These are phyloP conservation scores for Boletus eberwhitei DNA, from an alignment of 768 basidiomycete species.

Conservation along the genomic window DNA sequence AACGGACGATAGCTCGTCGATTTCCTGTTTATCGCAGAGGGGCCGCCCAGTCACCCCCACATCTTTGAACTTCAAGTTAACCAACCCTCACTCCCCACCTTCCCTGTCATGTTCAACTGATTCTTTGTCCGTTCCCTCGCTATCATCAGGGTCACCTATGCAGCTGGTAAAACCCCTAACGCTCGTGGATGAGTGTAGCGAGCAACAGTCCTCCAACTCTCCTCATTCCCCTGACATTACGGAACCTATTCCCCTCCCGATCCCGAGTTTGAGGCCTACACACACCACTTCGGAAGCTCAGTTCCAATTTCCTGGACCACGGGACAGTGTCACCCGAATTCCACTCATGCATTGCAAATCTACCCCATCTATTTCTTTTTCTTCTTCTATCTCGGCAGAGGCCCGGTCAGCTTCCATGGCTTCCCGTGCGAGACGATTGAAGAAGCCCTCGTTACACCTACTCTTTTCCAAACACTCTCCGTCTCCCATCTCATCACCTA, in stretches of 20 bases:
- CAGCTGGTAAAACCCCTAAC: constrained; percentile 37
- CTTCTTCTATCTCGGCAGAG: constrained; percentile 32
- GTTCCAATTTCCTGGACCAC: constrained; percentile 47
- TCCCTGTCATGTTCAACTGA: constrained; percentile 58
- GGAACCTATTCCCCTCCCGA: constrained; percentile 28
- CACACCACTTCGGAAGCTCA: constrained; percentile 16
- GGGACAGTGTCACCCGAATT: constrained; percentile 29
- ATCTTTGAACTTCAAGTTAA: constrained; percentile 28
- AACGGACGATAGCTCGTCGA: constrained; percentile 33
- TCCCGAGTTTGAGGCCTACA: constrained; percentile 21
- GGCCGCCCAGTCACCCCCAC: constrained; percentile 37
- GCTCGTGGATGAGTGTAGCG: constrained; percentile 30
- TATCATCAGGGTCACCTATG: constrained; percentile 43
- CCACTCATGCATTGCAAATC: constrained; percentile 37
- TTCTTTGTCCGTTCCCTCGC: constrained; percentile 54
- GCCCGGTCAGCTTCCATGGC: constrained; percentile 36
- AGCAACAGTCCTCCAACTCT: constrained; percentile 24
- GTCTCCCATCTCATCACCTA: constrained; percentile 40
- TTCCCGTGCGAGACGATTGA: constrained; percentile 39
- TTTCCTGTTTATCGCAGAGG: constrained; percentile 28
- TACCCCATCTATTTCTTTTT: constrained; percentile 33
- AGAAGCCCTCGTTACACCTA: constrained; percentile 68
- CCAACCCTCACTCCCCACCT: constrained; percentile 36
- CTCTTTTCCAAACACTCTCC: constrained; percentile 64
- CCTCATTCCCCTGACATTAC: constrained; percentile 29